These are phyloP conservation scores for Elymus sibiricus DNA, from an alignment of 176 grass and related monocot species.

Conservation along the genomic window DNA sequence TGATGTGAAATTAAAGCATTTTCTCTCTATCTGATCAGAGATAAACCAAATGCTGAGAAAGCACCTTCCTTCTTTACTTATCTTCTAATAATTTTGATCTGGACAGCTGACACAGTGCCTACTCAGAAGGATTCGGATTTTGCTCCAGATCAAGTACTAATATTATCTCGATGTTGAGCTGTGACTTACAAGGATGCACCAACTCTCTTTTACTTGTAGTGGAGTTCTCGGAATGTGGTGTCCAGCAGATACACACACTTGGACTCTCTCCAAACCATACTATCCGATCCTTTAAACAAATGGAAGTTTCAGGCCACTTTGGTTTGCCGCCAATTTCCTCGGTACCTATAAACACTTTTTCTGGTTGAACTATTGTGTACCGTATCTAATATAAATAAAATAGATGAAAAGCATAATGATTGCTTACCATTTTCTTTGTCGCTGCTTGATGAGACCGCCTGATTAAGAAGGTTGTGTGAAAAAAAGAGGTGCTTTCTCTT, in stretches of 20 bases:
- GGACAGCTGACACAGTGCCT: constrained; percentile 25
- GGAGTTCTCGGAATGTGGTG: neutral
- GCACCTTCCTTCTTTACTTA: constrained; percentile 8
- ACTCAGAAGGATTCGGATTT: neutral
- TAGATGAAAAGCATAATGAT: neutral
- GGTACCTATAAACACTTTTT: neutral
- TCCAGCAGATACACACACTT: neutral
- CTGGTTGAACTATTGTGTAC: neutral
- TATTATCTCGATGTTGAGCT: constrained; percentile 14
- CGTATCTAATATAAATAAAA: too few relatives aligned
- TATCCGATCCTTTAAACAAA: neutral
- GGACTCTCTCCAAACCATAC: neutral
- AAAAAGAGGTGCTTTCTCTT: neutral
- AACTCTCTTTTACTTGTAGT: neutral
- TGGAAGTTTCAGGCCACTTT: neutral
- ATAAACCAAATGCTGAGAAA: constrained; percentile 27
- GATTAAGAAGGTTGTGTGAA: neutral
- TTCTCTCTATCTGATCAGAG: neutral
- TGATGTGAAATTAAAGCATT: neutral
- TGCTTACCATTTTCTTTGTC: neutral
- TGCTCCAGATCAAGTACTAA: neutral
- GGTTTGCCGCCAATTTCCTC: neutral
- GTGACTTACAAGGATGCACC: neutral
- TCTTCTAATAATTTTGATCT: constrained; percentile 34
- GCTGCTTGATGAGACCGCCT: neutral